Base-by-base conservation (phyloP, 352 stramenopile genomes). In the Phytophthora quininea region DNA sequence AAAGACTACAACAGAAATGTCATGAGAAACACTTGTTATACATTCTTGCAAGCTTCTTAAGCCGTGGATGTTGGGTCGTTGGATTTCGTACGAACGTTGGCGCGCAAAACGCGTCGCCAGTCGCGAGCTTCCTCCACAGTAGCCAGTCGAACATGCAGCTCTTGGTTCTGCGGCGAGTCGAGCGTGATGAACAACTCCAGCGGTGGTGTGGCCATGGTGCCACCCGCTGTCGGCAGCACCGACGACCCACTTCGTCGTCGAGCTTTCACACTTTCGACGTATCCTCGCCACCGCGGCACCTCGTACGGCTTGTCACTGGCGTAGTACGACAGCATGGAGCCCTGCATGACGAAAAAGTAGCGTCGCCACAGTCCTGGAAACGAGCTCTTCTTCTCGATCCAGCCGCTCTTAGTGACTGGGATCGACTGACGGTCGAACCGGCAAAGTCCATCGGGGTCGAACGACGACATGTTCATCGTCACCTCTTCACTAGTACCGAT, bases 341-440 rank as follows among this genome's bases (percentile, higher is more conserved):
- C 84, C 58, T 93, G 82, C 3, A 91, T 52, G 27, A 93, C 84
- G 64, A 91, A 93, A 46, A 91, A 93, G 62, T 91, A 89, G 12
- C 76, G 70, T 42, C 84, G 80, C 84, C 82, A 92, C 37, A 84
- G 72, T 33, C 75, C 70, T 9, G 89, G 60, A 24, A 89, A 78
- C 52, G 85, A 84, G 24, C 57, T 87, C 7, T 74, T 80, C 60
- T 89, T 91, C 67, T 82, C 71, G 54, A 92, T 73, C 84, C 84
- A 92, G 24, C 84, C 84, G 46, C 73, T 84, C 55, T 87, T 89
- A 30, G 67, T 65, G 63, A 89, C 75, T 27, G 70, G 67, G 54
- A 92, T 85, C 6, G 80, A 89, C 52, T 84, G 58, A n/a, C 80
- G 76, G n/a, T 90, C 83, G 27, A 85, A 74, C 7, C 73, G 76